phyloP scores from a whole-genome alignment of 1,284 basidiomycete species.

The Moniliella sp. region DNA sequence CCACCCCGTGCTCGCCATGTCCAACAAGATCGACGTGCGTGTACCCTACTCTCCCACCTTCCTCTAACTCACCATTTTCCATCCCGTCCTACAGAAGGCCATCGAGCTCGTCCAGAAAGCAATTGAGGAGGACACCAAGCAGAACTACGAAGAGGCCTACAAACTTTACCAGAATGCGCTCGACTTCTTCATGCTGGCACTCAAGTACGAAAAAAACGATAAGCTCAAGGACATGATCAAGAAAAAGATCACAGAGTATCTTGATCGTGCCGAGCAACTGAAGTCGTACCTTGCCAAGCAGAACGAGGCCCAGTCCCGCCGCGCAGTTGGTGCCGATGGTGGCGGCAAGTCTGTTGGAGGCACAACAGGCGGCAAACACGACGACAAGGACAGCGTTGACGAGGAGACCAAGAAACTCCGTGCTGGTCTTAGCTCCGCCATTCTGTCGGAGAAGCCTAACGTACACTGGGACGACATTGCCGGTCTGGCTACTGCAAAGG shows the following conservation, averaged over 20 bases:
- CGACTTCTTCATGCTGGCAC: constrained; percentile 88
- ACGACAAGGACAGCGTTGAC: constrained; percentile 52
- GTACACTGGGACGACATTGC: constrained; percentile 96
- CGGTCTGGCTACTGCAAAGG: constrained; percentile 78
- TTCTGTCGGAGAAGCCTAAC: constrained; percentile 79
- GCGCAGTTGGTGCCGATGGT: constrained; percentile 56
- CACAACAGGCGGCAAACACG: no score
- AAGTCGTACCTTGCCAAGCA: constrained; percentile 48
- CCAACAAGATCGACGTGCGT: background rate
- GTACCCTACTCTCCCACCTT: no score
- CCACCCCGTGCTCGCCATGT: background rate
- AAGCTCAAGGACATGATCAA: constrained; percentile 71
- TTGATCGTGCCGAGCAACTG: constrained; percentile 71
- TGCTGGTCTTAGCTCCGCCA: constrained; percentile 64
- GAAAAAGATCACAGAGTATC: constrained; percentile 73
- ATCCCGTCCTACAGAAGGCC: constrained; percentile 46
- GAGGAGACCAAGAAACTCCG: constrained; percentile 86
- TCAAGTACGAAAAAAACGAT: constrained; percentile 78
- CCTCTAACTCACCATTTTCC: background rate
- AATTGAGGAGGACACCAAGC: constrained; percentile 80
- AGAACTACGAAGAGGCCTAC: constrained; percentile 82
- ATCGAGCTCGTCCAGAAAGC: constrained; percentile 84
- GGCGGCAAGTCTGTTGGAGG: constrained; percentile 43
- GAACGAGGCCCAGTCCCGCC: constrained; percentile 51
- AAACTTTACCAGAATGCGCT: constrained; percentile 69